Percentiles rank a stretch among this genome's conserved stretches.
phyloP scores from a whole-genome alignment of 805 yeast species.

The Saturnispora kantuleensis region DNA sequence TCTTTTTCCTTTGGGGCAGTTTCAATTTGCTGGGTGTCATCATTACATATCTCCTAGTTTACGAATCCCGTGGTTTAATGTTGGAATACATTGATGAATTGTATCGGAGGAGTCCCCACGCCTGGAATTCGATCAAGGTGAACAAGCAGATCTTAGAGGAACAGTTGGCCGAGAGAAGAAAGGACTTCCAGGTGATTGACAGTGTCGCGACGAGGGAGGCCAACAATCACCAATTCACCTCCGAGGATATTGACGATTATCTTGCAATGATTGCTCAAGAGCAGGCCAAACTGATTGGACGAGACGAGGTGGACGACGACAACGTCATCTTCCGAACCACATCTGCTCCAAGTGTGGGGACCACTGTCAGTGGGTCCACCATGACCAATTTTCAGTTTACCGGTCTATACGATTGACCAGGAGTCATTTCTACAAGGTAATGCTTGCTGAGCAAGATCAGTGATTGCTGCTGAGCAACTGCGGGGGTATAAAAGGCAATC shows the following conservation, averaged over 20 bases:
- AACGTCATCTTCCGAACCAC: not conserved
- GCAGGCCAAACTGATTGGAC: not conserved
- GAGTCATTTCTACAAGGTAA: no score
- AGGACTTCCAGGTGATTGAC: not conserved
- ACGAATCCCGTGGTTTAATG: slow-evolving; percentile 71
- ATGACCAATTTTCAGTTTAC: slow-evolving; percentile 1
- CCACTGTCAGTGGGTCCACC: not conserved
- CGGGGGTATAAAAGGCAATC: not conserved
- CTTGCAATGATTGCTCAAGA: slow-evolving; percentile 6
- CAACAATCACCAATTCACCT: not conserved
- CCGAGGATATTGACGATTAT: slow-evolving; percentile 5
- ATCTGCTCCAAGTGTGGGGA: not conserved
- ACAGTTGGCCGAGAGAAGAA: not conserved
- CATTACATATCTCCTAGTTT: slow-evolving; percentile 56
- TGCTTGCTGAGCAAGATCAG: slow-evolving; percentile 2
- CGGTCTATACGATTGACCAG: slow-evolving; percentile 2
- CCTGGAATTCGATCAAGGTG: slow-evolving; percentile 34
- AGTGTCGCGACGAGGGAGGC: not conserved
- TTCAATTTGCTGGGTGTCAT: slow-evolving; percentile 49
- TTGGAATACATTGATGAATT: slow-evolving; percentile 76
- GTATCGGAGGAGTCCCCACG: slow-evolving; percentile 49
- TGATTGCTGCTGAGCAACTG: not conserved
- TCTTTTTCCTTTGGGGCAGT: slow-evolving; percentile 77
- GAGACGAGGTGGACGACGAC: not conserved
- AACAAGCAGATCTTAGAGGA: slow-evolving; percentile 5